Evolutionary conservation across 306 rosid genomes (phyloP).

Genomic region (Luffa acutangula): DNA sequence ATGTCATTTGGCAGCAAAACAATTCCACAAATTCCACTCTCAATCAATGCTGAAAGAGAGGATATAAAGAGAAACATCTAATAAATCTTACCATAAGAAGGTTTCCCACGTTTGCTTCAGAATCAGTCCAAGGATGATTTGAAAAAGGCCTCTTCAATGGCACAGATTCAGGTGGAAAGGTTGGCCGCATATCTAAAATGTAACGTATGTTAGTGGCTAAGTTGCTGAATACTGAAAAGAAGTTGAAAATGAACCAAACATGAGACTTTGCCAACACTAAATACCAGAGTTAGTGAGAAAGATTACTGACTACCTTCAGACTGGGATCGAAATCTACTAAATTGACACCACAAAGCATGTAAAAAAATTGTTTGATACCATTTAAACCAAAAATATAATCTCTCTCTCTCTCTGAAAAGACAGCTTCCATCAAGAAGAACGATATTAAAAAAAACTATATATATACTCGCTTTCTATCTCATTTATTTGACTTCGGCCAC

Average conservation of each 20-base stretch:
- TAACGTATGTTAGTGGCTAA: slow-evolving; percentile 8
- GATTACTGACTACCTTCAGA: background rate
- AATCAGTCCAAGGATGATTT: slow-evolving; percentile 60
- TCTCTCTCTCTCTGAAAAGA: background rate
- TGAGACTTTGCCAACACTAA: background rate
- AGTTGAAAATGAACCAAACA: slow-evolving; percentile 8
- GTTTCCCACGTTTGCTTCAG: slow-evolving; percentile 53
- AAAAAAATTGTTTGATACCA: background rate
- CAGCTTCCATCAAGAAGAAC: background rate
- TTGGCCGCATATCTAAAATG: slow-evolving; percentile 34
- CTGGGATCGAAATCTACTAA: no score
- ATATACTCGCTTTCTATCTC: background rate
- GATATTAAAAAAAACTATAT: no score
- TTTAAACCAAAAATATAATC: background rate
- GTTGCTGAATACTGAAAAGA: background rate
- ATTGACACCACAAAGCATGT: background rate
- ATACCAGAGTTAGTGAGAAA: background rate
- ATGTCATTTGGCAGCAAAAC: background rate
- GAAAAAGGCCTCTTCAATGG: slow-evolving; percentile 52
- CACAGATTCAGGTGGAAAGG: slow-evolving; percentile 51
- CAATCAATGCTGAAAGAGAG: slow-evolving; percentile 4
- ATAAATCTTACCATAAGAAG: slow-evolving; percentile 59
- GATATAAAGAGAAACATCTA: slow-evolving; percentile 1
- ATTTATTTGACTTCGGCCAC: background rate
- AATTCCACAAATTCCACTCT: background rate